Base-by-base conservation (phyloP, 225 moss, liverwort and hornwort species). In the Straminergon stramineum region DNA sequence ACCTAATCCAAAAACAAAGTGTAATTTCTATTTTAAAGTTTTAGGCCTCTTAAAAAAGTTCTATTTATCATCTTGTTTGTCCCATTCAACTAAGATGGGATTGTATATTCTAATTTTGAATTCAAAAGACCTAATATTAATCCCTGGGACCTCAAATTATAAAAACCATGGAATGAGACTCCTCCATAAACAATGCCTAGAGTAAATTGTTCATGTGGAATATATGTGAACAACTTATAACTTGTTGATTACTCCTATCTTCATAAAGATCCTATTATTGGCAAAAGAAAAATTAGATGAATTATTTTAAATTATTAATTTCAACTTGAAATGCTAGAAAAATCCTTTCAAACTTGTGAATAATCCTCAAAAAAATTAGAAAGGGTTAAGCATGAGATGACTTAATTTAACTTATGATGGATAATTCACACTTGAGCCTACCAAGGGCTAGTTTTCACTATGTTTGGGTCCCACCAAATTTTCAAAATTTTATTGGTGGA, bases 41-140 rank as follows among this genome's bases (percentile, higher is more conserved):
- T 32, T 76, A 32, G 13, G 13, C 21, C 5, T 52, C 0, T 7
- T 32, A 20, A 19, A 45, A 75, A 18, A 45, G 12, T 53, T 23
- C 20, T 3, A 28, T 27, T 39, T 13, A 28, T 8, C 11, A 41
- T 16, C 2, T 58, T 30, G 5, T 80, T 2, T 0, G 1, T 58
- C 8, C 2, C 8, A 3, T 28, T 39, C 5, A 5, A 2, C 3
- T 28, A 0, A 80, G 1, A 19, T 28, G 11, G 39, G 2, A 3
- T 5, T 60, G 3, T 13, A 19, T 28, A 58, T 58, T 5, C 23
- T 2, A 78, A 34, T 22, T 22, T 22, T 78, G 15, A 78, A 78
- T 53, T 55, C 57, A 58, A 58, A 58, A 79, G 5, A 58, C 5
- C 3, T 28, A 17, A 35, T 58, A 80, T 11, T 39, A 39, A 39